A percentile compares a stretch with the other conserved stretches of the same genome.
Conservation (phyloP, 768 basidiomycete species). For the Kwoniella europaea region DNA sequence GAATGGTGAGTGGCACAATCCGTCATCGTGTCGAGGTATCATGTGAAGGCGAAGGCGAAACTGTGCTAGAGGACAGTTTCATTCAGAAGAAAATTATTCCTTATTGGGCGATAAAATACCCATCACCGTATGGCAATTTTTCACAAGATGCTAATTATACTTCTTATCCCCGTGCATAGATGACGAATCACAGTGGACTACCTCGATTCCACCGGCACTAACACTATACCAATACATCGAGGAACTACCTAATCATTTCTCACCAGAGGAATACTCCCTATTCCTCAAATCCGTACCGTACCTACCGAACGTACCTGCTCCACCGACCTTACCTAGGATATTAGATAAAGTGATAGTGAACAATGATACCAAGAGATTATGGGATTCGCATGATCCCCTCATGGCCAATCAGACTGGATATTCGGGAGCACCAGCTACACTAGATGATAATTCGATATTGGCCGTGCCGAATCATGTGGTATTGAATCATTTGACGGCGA, state of each 20-base stretch:
- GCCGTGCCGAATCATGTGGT: slow-evolving; percentile 94
- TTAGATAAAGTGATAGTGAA: slow-evolving; percentile 94
- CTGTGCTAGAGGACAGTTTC: too few species aligned
- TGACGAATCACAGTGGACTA: slow-evolving; percentile 70
- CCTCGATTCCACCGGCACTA: slow-evolving; percentile 75
- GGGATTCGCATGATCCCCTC: slow-evolving; percentile 34
- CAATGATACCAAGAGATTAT: slow-evolving; percentile 50
- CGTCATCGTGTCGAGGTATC: too few species aligned
- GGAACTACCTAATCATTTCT: slow-evolving; percentile 63
- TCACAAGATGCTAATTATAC: too few species aligned
- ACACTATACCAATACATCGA: slow-evolving; percentile 80
- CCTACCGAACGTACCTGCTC: slow-evolving; percentile 81
- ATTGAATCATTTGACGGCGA: slow-evolving; percentile 90
- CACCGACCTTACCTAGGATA: slow-evolving; percentile 85
- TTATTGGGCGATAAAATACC: not conserved
- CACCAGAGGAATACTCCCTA: slow-evolving; percentile 37
- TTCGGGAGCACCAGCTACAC: slow-evolving; percentile 38
- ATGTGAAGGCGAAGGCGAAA: too few species aligned
- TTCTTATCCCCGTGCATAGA: slow-evolving; percentile 23
- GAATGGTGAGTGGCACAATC: slow-evolving; percentile 50
- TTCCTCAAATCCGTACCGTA: slow-evolving; percentile 60
- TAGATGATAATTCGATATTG: slow-evolving; percentile 85
- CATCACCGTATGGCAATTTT: too few species aligned
- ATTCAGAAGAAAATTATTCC: slow-evolving; percentile 57
- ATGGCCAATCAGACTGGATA: slow-evolving; percentile 23